Conservation (phyloP, 257 asterid genomes). For the Plantago major region DNA sequence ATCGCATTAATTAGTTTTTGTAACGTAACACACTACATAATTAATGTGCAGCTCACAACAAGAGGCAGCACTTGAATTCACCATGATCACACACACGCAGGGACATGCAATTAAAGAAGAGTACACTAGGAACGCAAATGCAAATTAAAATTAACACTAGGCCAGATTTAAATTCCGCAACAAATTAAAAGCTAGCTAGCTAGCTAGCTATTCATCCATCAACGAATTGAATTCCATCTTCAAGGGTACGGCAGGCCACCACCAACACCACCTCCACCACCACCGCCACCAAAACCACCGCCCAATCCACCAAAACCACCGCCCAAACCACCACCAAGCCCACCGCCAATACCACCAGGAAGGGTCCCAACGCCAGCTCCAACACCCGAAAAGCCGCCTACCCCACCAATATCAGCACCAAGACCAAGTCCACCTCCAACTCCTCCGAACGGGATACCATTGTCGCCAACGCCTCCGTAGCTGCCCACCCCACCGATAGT, state of each 20-base stretch:
- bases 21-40: too few relatives aligned
- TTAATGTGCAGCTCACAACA: too few relatives aligned
- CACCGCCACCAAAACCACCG: neutral
- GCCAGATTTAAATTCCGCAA: neutral
- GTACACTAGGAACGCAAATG: neutral
- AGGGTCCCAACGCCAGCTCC: constrained; percentile 43
- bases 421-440: constrained; percentile 35
- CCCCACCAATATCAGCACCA: constrained; percentile 25
- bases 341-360: constrained; percentile 33
- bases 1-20: too few relatives aligned
- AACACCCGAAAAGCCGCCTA: constrained; percentile 21
- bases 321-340: constrained; percentile 20
- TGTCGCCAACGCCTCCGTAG: constrained; percentile 36
- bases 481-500: constrained; percentile 34
- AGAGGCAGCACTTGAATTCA: too few relatives aligned
- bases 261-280: neutral
- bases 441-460: constrained; percentile 45
- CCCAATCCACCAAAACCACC: constrained; percentile 14
- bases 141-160: neutral
- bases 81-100: too few relatives aligned
- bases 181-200: too few relatives aligned
- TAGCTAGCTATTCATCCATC: too few relatives aligned
- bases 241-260: constrained; percentile 8
- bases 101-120: too few relatives aligned
- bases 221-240: neutral